Conservation (phyloP, 1,284 basidiomycete species). For the Cystobasidium slooffiae region DNA sequence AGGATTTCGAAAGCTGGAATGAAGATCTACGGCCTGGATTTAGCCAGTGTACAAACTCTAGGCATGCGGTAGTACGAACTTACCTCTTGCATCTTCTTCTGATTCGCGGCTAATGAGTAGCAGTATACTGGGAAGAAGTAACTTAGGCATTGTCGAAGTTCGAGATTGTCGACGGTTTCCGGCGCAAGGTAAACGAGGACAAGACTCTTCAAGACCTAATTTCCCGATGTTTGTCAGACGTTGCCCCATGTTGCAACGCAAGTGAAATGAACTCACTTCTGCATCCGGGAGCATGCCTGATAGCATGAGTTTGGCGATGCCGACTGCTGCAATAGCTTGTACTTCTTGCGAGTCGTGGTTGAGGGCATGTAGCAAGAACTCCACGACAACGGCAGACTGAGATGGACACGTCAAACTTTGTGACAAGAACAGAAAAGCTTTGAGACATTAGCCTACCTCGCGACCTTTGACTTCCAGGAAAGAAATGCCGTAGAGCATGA, state of each 20-base stretch:
- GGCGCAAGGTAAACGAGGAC: constrained; percentile 85
- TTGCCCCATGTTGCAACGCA: constrained; percentile 1
- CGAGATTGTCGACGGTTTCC: constrained; percentile 80
- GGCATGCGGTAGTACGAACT: constrained; percentile 48
- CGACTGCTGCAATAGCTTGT: constrained; percentile 78
- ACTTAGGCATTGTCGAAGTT: constrained; percentile 87
- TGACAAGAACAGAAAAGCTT: neutral
- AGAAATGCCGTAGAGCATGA: constrained; percentile 84
- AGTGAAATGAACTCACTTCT: constrained; percentile 61
- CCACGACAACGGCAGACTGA: constrained; percentile 69
- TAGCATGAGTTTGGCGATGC: constrained; percentile 87
- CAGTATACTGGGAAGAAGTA: constrained; percentile 97
- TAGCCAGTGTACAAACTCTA: neutral
- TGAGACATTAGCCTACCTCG: constrained; percentile 44
- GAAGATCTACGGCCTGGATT: constrained; percentile 66
- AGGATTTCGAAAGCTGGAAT: constrained; percentile 74
- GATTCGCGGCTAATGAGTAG: constrained; percentile 80
- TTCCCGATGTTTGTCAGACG: neutral
- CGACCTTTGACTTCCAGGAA: constrained; percentile 62
- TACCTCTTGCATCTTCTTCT: constrained; percentile 76
- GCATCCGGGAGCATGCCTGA: constrained; percentile 79
- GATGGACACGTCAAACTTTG: constrained; percentile 21
- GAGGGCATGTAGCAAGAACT: constrained; percentile 75
- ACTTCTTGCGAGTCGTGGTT: constrained; percentile 68
- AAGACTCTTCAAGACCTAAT: constrained; percentile 75